These are phyloP conservation scores for Fusarium dlaminii DNA, from an alignment of 2,329 filamentous ascomycete genomes.

Conservation along the genomic window DNA sequence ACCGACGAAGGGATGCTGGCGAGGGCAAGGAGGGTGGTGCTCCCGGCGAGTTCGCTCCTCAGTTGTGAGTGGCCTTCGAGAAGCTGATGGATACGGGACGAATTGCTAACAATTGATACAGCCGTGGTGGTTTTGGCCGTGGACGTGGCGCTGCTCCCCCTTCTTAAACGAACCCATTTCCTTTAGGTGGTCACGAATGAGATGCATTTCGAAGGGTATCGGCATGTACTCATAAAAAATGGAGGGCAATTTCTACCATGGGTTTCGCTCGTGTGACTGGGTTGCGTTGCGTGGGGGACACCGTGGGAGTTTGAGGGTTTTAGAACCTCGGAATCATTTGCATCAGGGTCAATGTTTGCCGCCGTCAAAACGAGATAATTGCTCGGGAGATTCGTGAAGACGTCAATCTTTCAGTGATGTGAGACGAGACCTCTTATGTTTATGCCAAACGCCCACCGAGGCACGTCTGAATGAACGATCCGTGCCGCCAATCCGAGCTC, in stretches of 20 bases:
- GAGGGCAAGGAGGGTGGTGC: conserved; percentile 92
- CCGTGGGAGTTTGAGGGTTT: conserved; percentile 57
- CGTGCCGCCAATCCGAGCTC: neutral
- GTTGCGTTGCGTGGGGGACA: conserved; percentile 51
- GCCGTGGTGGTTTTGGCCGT: conserved; percentile 90
- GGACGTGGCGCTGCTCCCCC: conserved; percentile 81
- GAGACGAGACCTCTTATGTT: conserved; percentile 30
- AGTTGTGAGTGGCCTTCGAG: conserved; percentile 70
- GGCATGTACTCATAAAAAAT: conserved; percentile 60
- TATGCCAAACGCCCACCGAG: conserved; percentile 18
- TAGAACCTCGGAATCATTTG: conserved; percentile 62
- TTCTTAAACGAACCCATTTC: conserved; percentile 62
- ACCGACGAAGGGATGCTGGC: conserved; percentile 88
- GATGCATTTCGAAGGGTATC: conserved; percentile 56
- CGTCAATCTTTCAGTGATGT: conserved; percentile 38
- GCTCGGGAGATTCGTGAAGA: conserved; percentile 44
- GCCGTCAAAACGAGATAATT: conserved; percentile 49
- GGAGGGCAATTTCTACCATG: conserved; percentile 54
- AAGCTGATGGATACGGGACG: neutral
- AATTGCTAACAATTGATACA: conserved; percentile 53
- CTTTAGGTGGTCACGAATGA: conserved; percentile 56
- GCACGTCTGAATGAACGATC: conserved; percentile 19
- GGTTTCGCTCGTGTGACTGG: conserved; percentile 52
- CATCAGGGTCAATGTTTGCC: conserved; percentile 56
- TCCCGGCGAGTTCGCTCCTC: conserved; percentile 89